Conservation (phyloP, 768 basidiomycete species). For the Xerocomellus intermedius region DNA sequence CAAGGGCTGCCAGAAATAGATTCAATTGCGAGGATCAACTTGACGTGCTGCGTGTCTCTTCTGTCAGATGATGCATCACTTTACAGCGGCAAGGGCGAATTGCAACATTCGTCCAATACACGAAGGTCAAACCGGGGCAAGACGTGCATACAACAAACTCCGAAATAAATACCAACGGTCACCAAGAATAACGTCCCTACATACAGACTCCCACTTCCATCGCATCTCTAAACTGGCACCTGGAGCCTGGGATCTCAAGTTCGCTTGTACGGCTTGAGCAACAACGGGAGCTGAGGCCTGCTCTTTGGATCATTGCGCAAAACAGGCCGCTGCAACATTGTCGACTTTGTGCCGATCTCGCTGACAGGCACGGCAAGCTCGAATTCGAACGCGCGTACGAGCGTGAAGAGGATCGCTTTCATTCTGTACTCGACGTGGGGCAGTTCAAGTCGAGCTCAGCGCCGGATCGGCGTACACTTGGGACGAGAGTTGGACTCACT, state of each 20-base stretch:
- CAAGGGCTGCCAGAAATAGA: too few species aligned
- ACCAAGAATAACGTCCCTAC: too few species aligned
- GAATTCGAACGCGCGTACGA: conserved; percentile 10
- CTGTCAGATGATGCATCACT: too few species aligned
- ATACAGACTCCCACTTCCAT: not conserved
- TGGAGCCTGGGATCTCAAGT: not conserved
- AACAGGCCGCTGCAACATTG: not conserved
- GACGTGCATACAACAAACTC: too few species aligned
- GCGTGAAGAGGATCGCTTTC: conserved; percentile 7
- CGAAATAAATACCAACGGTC: too few species aligned
- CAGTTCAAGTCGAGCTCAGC: not conserved
- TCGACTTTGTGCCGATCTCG: not conserved
- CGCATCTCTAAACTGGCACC: not conserved
- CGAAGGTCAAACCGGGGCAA: too few species aligned
- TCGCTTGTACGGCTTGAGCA: too few species aligned
- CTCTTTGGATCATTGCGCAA: conserved; percentile 2
- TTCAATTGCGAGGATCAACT: too few species aligned
- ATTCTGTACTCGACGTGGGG: not conserved
- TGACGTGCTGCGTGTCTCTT: too few species aligned
- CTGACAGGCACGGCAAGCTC: not conserved
- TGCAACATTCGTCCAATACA: too few species aligned
- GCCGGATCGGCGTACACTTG: too few species aligned
- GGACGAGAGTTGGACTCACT: conserved; percentile 37
- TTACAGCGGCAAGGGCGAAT: too few species aligned
- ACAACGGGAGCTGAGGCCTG: conserved; percentile 6